These are phyloP conservation scores for Alternaria longipes DNA, from an alignment of 2,329 filamentous ascomycete genomes.

Conservation along the genomic window DNA sequence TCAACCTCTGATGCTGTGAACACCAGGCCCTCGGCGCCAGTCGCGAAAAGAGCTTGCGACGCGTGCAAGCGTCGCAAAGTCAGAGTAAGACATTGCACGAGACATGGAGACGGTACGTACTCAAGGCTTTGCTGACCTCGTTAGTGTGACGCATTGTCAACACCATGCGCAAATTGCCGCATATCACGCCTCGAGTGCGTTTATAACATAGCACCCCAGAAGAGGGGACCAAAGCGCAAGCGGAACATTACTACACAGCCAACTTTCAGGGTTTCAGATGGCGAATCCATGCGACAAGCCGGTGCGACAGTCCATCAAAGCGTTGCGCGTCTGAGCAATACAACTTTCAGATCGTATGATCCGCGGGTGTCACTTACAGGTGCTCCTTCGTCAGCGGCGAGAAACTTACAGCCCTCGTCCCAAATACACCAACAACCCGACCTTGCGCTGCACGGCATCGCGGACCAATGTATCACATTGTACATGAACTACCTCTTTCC, in stretches of 20 bases:
- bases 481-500: neutral
- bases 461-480: neutral
- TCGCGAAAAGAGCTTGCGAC: slow-evolving; percentile 3
- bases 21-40: neutral
- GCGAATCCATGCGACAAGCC: neutral
- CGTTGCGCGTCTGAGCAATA: too few species aligned
- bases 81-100: neutral
- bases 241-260: neutral
- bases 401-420: neutral
- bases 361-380: neutral
- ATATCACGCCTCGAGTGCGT: neutral
- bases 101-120: neutral
- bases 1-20: neutral
- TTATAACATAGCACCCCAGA: neutral
- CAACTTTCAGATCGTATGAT: neutral
- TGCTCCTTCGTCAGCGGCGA: neutral
- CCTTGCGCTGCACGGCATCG: neutral
- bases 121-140: neutral
- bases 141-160: neutral
- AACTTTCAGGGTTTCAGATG: neutral
- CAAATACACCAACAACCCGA: neutral
- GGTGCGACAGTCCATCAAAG: neutral
- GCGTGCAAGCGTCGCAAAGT: slow-evolving; percentile 4
- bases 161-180: neutral
- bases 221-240: slow-evolving; percentile 1